Percentiles rank a stretch among this genome's conserved stretches.
Conservation (phyloP, 176 grass and related monocot genomes). For the Bolboschoenus planiculmis region DNA sequence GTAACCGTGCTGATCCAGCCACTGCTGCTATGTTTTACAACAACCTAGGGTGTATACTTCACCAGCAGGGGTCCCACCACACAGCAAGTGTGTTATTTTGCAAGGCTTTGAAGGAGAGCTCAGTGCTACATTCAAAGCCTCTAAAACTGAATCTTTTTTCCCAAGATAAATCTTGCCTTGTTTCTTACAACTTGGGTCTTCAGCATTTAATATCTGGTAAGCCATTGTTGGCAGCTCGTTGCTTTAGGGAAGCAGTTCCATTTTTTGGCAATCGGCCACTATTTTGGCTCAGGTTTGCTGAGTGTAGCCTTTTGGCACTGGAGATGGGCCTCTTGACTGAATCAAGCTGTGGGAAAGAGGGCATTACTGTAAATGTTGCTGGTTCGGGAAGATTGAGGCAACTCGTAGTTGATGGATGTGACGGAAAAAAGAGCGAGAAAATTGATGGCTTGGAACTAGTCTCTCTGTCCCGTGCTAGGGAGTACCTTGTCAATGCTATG, state of each 20-base stretch:
- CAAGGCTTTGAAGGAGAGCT: constrained; percentile 59
- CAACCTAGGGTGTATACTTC: constrained; percentile 85
- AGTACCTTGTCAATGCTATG: constrained; percentile 65
- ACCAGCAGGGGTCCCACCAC: constrained; percentile 71
- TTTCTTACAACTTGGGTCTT: constrained; percentile 82
- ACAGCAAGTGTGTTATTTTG: constrained; percentile 58
- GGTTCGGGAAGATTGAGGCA: constrained; percentile 69
- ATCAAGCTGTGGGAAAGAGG: constrained; percentile 34
- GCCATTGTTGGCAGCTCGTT: constrained; percentile 60
- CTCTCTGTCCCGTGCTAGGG: constrained; percentile 60
- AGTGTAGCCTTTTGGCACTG: constrained; percentile 69
- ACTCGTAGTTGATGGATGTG: constrained; percentile 46
- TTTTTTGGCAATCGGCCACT: constrained; percentile 55
- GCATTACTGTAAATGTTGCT: constrained; percentile 59
- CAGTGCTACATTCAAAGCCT: constrained; percentile 47
- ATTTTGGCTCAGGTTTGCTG: constrained; percentile 89
- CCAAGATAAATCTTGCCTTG: constrained; percentile 60
- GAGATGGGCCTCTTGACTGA: constrained; percentile 54
- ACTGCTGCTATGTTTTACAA: constrained; percentile 77
- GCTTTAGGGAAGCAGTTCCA: constrained; percentile 58
- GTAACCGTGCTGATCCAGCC: constrained; percentile 70
- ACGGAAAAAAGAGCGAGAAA: constrained; percentile 24
- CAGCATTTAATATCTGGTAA: constrained; percentile 77
- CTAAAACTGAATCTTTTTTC: constrained; percentile 58
- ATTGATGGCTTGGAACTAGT: constrained; percentile 29